Evolutionary conservation across 2,329 filamentous ascomycete species (phyloP).

Genomic region (Chaetomium olivaceum): DNA sequence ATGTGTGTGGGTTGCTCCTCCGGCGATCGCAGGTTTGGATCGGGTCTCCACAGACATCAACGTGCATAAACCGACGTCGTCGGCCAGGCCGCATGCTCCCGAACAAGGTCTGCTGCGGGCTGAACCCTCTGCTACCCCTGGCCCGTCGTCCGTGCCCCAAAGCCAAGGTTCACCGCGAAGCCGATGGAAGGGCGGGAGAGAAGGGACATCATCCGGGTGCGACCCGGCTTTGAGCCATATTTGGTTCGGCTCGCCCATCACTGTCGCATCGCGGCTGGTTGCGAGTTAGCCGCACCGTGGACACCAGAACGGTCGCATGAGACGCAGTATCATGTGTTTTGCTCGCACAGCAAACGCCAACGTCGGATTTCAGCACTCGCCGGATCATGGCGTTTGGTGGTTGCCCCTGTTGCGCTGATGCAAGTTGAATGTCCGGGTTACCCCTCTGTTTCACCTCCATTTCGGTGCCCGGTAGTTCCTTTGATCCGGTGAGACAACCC

Average conservation of each 20-base stretch:
- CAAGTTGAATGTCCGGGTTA: neutral
- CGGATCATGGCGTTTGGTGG: neutral
- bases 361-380: conserved; percentile 7
- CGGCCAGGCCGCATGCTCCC: conserved; percentile 23
- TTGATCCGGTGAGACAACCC: conserved; percentile 4
- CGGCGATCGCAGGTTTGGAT: conserved; percentile 18
- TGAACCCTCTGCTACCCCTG: conserved; percentile 3
- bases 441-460: conserved; percentile 17
- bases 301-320: conserved; percentile 33
- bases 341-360: conserved; percentile 8
- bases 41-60: conserved; percentile 19
- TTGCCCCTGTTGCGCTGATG: neutral
- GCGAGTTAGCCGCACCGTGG: conserved; percentile 17
- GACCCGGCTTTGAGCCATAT: conserved; percentile 24
- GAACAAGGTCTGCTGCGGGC: conserved; percentile 24
- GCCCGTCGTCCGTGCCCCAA: conserved; percentile 17
- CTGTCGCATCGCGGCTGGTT: conserved; percentile 22
- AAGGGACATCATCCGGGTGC: conserved; percentile 27
- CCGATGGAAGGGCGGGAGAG: conserved; percentile 22
- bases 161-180: conserved; percentile 24
- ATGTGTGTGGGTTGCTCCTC: neutral
- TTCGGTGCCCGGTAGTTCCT: neutral
- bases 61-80: conserved; percentile 26
- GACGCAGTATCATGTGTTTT: conserved; percentile 33
- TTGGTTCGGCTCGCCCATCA: conserved; percentile 31